Percentiles rank a stretch among this genome's conserved stretches.
phyloP scores from a whole-genome alignment of 202 grass and related monocot species.

The Thinopyrum obtusiflorum region DNA sequence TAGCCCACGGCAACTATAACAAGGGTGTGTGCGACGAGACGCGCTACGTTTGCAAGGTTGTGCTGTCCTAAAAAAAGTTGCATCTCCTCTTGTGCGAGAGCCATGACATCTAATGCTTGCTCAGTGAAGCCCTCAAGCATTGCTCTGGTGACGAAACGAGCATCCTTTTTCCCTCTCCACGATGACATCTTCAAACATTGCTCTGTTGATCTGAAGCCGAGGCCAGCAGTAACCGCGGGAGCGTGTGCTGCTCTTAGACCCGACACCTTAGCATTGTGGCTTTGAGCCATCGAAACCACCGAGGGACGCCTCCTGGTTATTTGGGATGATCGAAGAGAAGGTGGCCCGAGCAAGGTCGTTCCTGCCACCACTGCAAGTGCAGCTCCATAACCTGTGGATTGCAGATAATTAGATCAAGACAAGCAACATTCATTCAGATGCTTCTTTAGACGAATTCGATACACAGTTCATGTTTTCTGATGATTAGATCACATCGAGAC shows the following conservation, averaged over 20 bases:
- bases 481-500: not conserved
- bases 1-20: slow-evolving; percentile 9
- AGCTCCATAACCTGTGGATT: slow-evolving; percentile 21
- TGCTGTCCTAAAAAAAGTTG: not conserved
- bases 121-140: not conserved
- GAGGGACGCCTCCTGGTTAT: slow-evolving; percentile 10
- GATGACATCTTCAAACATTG: not conserved
- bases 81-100: slow-evolving; percentile 8
- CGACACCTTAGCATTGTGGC: not conserved
- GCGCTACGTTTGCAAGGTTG: not conserved
- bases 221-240: not conserved
- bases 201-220: not conserved
- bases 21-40: not conserved
- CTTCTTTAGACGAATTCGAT: not conserved
- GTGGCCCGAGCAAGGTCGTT: not conserved
- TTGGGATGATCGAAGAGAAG: not conserved
- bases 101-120: not conserved
- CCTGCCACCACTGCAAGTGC: slow-evolving; percentile 30
- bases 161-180: not conserved
- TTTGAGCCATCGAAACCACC: slow-evolving; percentile 10
- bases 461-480: not conserved
- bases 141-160: not conserved
- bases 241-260: not conserved
- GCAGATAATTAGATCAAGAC: not conserved
- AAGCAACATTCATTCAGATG: not conserved